Base-by-base conservation (phyloP, 2,329 filamentous ascomycete genomes). In the Dothidotthia symphoricarpi region DNA sequence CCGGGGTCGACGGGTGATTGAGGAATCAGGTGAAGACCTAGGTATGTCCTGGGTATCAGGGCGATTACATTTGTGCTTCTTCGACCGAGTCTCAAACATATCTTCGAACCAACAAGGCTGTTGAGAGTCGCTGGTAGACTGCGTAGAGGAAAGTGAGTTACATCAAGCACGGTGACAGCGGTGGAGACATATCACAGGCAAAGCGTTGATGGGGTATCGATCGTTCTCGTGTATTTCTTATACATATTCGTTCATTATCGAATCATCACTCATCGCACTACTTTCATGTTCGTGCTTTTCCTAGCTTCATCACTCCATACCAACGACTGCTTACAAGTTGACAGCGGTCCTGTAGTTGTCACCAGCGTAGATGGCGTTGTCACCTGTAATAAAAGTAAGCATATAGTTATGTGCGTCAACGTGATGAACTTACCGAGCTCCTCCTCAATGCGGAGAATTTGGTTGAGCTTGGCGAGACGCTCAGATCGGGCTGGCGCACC, bases 381-480 rank as follows among this genome's bases (percentile, higher is more conserved):
- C 80, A 39, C 41, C 41, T 46, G 26, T 28, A 14, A 22, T 16
- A 12, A 31, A n/a, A 30, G 37, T 13, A 42, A 31, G 14, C 34
- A 32, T 7, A 24, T 13, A 6, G 22, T 22, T 16, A n/a, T n/a
- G 26, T 19, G 7, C 17, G 13, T 26, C n/a, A 28, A 16, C 4
- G 19, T 9, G 7, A 3, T 34, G 10, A 14, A 38, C 34, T 34
- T 37, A 35, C 55, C 55, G 53, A 98, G 85, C 81, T 98, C 93
- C 79, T 98, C 93, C 82, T 98, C 93, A 63, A 98, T 98, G 69
- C 93, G 88, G 67, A 98, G 86, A 67, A 98, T 95, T 81, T 98
- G 93, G 86, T 98, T 98, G 69, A 98, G 87, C 83, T 98, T 98
- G 73, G 93, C 93, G 59, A 97, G 82, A 79, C 93, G 90, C 82